Evolutionary conservation across 1,139 yeast genomes (phyloP), one percentile per base, ranked within the genome.

Genomic region (Kodamaea alishanica): DNA sequence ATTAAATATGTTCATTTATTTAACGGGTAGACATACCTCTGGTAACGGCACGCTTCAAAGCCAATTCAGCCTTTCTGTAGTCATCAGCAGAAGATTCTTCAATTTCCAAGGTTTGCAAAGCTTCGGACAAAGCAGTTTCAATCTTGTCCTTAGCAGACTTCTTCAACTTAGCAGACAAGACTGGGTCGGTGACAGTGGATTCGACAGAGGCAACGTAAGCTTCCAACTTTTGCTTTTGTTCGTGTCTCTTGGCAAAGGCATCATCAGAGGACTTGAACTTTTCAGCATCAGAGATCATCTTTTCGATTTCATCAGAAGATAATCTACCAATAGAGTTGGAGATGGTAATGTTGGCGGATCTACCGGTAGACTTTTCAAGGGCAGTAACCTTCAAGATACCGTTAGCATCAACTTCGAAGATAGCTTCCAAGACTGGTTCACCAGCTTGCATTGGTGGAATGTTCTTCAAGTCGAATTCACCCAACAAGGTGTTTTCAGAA

Each of bases 361-460:
- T 89, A 73, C 98, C 98, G 58, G 98, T 92, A 54, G 97, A 88
- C 79, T 92, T 92, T 81, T 92, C 98, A 65, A 89, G 86, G 61
- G 98, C 98, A 63, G 98, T 90, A 65, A 92, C 98, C 90, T 92
- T 92, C 74, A 92, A 84, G 84, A 92, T 92, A 81, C 98, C 98
- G 77, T 92, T 92, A 65, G 97, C 97, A 73, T 92, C 98, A 70
- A 92, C 95, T 81, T 92, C 98, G 72, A 92, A 92, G 75, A 90
- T 92, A 63, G 97, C 95, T 81, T 92, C 98, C 72, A 92, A 85
- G 66, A 88, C 97, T 77, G 97, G 97, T 77, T 90, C 97, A 76
- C 97, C 97, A 74, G 96, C 97, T 73, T 84, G 87, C 90, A 92
- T 81, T 72, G 97, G 97, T 70, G 98, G 98, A 62, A 92, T 88